Evolutionary conservation across 192 early-diverging fungal species (phyloP).

Genomic region (Entomortierella chlamydospora): DNA sequence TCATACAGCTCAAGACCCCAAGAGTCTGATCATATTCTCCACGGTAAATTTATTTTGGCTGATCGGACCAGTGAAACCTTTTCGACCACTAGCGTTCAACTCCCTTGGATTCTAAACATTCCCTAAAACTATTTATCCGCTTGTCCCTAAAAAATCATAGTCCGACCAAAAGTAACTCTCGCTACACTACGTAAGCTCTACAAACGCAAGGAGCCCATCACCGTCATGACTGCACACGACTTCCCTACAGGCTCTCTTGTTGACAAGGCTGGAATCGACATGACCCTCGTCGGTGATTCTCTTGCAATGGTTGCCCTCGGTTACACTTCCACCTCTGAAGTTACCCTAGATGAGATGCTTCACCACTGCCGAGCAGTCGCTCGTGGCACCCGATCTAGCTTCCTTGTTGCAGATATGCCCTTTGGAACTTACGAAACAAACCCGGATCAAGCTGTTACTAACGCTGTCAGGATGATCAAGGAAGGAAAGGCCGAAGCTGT

Average conservation of each 20-base stretch:
- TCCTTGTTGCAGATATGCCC: conserved; percentile 91
- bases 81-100: no score
- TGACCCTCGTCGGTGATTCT: conserved; percentile 92
- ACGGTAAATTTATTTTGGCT: conserved; percentile 8
- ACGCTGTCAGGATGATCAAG: conserved; percentile 84
- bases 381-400: conserved; percentile 79
- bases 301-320: conserved; percentile 97
- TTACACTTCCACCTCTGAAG: conserved; percentile 82
- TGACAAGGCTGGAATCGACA: conserved; percentile 87
- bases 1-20: conserved; percentile 19
- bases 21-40: conserved; percentile 14
- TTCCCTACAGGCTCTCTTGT: conserved; percentile 91
- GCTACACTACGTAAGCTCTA: conserved; percentile 81
- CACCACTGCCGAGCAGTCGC: conserved; percentile 93
- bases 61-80: no score
- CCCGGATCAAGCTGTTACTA: conserved; percentile 77
- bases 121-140: neutral
- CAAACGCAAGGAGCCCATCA: conserved; percentile 77
- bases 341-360: conserved; percentile 98
- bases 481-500: conserved; percentile 95
- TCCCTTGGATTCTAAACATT: neutral
- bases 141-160: conserved; percentile 18
- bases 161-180: conserved; percentile 85
- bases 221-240: conserved; percentile 96
- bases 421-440: conserved; percentile 91